Conservation (phyloP, 164 flowering plant species). For the Platanus orientalis region DNA sequence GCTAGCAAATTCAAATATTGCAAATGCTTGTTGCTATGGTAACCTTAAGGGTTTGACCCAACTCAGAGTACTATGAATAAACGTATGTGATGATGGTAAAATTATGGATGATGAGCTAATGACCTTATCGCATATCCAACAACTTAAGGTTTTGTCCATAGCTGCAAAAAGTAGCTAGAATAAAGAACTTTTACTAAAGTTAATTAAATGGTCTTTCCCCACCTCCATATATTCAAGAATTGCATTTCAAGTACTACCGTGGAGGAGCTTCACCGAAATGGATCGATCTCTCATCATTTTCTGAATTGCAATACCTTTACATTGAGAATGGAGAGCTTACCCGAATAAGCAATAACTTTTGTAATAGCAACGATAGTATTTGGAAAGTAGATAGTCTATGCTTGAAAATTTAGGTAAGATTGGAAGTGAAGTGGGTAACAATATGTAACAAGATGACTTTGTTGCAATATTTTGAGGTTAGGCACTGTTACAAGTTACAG, state of each 20-base stretch:
- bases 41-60: conserved; percentile 10
- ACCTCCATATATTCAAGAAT: conserved; percentile 15
- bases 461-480: conserved; percentile 5
- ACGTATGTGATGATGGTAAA: not conserved
- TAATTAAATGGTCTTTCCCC: conserved; percentile 16
- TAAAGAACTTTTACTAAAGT: not conserved
- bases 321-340: conserved; percentile 13
- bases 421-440: conserved; percentile 1
- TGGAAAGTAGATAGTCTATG: conserved; percentile 3
- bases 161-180: conserved; percentile 6
- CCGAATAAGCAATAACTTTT: not conserved
- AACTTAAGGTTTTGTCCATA: conserved; percentile 14
- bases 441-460: conserved; percentile 14
- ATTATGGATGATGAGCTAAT: conserved; percentile 7
- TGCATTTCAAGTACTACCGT: conserved; percentile 11
- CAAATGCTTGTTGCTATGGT: conserved; percentile 1
- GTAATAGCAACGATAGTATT: not conserved
- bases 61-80: conserved; percentile 15
- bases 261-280: conserved; percentile 9
- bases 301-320: conserved; percentile 15
- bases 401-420: conserved; percentile 4
- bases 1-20: conserved; percentile 6
- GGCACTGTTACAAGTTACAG: conserved; percentile 2
- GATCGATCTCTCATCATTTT: conserved; percentile 14
- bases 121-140: conserved; percentile 5